Base-by-base conservation (phyloP, 2,329 filamentous ascomycete species). In the Cercospora sp. region DNA sequence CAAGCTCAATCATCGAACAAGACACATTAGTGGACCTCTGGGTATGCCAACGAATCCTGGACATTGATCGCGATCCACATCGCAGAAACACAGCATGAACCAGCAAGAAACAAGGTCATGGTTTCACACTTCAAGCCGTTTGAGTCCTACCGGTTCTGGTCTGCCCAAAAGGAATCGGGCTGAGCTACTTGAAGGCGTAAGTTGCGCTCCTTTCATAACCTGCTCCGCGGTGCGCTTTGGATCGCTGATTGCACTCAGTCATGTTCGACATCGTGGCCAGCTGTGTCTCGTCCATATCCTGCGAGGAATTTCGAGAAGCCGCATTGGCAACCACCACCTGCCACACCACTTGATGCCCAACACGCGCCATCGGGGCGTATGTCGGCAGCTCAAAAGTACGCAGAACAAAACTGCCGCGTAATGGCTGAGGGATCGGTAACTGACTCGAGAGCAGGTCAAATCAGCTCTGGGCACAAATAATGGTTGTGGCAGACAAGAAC, bases 401-500 rank as follows among this genome's bases (percentile, higher is more conserved):
- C 49, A 55, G 13, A 55, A 8, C 12, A 24, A 18, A 5, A 21
- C 45, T 49, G 12, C 21, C 24, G 49, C 49, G 5, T 8, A 12
- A 55, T 26, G 49, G 24, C 49, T 43, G 37, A 43, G 16, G 16
- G 9, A 40, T 21, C 9, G n/a, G 32, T 53, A 10, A n/a, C 49
- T 55, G 26, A 55, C 61, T 26, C 12, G 30, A 21, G 7, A 37
- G 9, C 28, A 63, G 61, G 32, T 37, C 61, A 4, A 55, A 26
- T 40, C 61, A 63, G 61, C 43, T 63, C n/a, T 49, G 63, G 18
- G 28, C 66, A 12, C 63, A 65, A 45, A 57, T 68, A 62, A 45
- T 68, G 34, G 37, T 45, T 18, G 62, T 65, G 26, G 66, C 66
- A 59, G 58, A 61, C 57, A 57, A 62, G 3, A 68, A 68, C 18